Base-by-base conservation (phyloP, 2,329 filamentous ascomycete species). In the Ascochyta pisi region DNA sequence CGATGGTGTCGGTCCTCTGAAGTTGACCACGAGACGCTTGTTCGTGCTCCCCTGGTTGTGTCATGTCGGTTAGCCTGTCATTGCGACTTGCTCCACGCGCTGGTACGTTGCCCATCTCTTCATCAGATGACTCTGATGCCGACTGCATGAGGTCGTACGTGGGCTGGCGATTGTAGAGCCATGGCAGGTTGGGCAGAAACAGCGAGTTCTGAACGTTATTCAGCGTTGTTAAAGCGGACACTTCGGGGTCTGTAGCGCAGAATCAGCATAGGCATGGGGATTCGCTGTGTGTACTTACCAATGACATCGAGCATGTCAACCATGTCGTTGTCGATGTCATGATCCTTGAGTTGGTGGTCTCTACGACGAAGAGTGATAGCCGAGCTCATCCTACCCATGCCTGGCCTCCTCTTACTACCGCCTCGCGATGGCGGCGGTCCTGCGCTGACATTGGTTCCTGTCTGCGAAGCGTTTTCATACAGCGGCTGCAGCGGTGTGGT, bases 181-280 rank as follows among this genome's bases (percentile, higher is more conserved):
- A 80, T 29, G 91, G 91, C 26, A 96, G 79, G 62, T 92, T 88
- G 0, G 92, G 92, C 1, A 96, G 79, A 74, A 96, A 96, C 3
- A 96, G 84, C 0, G 91, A 95, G 72, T 96, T 96, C 69, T 96
- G 91, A n/a, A 96, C 88, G 68, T 96, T 96, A 45, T 91, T 96
- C 9, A 96, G 83, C 6, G 91, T 94, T 0, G 90, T 91, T 6
- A 96, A 79, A 0, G 91, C 90, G 24, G 90, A 86, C 2, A 96
- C 87, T 77, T 95, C 90, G 39, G 91, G 91, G 64, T 96, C 91
- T 92, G 60, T 29, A 12, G 29, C 38, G 1, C 26, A 12, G 6
- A 79, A 72, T 63, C 75, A 65, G 62, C 42, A 19, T 29, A 40
- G 15, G 16, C 38, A 22, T 41, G 34, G 33, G 12, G 53, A 13